phyloP scores from a whole-genome alignment of 1,284 basidiomycete species.

The Puccinia horiana region DNA sequence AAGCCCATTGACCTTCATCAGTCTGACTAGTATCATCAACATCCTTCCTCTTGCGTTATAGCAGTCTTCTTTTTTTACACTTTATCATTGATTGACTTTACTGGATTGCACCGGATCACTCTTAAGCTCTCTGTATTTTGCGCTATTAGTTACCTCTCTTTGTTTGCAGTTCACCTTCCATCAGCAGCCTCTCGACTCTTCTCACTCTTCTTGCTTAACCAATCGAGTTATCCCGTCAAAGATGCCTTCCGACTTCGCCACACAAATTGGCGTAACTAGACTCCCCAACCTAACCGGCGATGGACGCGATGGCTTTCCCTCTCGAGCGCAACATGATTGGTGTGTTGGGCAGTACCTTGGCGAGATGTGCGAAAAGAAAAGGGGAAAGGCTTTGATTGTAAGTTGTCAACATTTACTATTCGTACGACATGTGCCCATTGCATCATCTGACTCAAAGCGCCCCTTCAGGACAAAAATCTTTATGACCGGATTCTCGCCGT shows the following conservation, averaged over 20 bases:
- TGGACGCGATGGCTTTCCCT: conserved; percentile 48
- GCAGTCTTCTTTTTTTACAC: background rate
- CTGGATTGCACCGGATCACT: conserved; percentile 4
- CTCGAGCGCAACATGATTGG: conserved; percentile 47
- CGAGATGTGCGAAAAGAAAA: conserved; percentile 50
- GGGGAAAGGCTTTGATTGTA: conserved; percentile 49
- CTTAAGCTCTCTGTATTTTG: conserved; percentile 5
- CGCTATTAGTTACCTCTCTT: background rate
- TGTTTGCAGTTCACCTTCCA: conserved; percentile 6
- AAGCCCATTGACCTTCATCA: background rate
- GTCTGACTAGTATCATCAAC: background rate
- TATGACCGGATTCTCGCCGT: conserved; percentile 48
- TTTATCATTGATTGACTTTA: background rate
- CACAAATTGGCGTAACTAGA: conserved; percentile 37
- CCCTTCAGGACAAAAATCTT: conserved; percentile 38
- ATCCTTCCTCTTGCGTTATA: background rate
- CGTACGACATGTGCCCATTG: too few relatives aligned
- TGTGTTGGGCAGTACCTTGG: conserved; percentile 44
- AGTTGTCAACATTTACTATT: background rate
- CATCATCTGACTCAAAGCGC: background rate
- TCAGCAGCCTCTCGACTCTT: background rate
- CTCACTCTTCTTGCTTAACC: conserved; percentile 25
- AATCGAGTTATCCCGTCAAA: background rate
- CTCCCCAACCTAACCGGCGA: conserved; percentile 46
- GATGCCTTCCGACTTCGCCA: conserved; percentile 39